Base-by-base conservation (phyloP, 129 eudicot genomes). In the Chrysanthemum seticuspe region DNA sequence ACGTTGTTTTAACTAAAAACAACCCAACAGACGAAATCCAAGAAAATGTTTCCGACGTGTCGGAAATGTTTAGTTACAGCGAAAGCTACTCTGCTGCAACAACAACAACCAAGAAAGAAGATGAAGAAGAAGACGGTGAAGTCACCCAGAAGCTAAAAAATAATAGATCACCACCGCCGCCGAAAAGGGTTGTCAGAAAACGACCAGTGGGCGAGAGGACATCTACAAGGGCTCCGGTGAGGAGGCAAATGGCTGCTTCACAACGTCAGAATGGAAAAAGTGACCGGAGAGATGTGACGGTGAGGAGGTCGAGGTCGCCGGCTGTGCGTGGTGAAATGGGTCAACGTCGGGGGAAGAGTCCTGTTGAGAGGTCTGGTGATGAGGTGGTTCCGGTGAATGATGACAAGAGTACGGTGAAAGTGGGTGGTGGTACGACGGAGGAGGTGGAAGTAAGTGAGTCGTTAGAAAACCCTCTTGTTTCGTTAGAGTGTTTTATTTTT, bases 401-500 rank as follows among this genome's bases (percentile, higher is more conserved):
- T 34, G 73, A 13, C 5, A 57, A 54, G 53, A 29, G 45, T 16
- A 67, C 59, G 49, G 50, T 25, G 14, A 61, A 56, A 15, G 67
- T 14, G 80, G 49, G 10, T 29, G 56, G 73, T 76, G 86, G 78
- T 16, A 40, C 61, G 67, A 73, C 65, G 21, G 21, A 19, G 61
- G 69, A 23, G 67, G 5, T 36, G 75, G 75, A 59, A 45, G 36
- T 27, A 29, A 80, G 68, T 11, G 94, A 91, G 78, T 82, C 97
- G 47, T 74, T 91, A 25, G 97, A 91, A 64, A 88, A 91, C 44
- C 96, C 97, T 72, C 84, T 82, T 13, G 97, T 91, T 49, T 88
- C 96, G 5, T 75, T 89, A 3, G 96, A 89, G 75, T 89, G 96
- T 76, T 89, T 89, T 49, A 89, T 89, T 81, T 89, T 89, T 50